Percentiles rank a stretch among this genome's conserved stretches.
These are phyloP conservation scores for Neurospora sp. DNA, from an alignment of 2,329 filamentous ascomycete species.

Conservation along the genomic window DNA sequence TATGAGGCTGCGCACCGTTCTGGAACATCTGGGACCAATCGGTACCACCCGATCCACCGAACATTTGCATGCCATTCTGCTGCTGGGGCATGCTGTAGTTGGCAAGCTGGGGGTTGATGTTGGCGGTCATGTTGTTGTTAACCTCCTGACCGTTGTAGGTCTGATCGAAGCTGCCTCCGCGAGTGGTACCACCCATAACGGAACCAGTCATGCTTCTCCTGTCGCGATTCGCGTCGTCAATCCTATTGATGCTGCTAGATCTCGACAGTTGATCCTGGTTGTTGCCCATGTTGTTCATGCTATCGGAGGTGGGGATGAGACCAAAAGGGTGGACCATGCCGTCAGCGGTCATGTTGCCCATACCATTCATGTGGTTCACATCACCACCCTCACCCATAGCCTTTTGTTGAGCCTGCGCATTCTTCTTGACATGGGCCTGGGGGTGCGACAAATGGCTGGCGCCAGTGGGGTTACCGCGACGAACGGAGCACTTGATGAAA, in stretches of 20 bases:
- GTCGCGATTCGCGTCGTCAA: conserved; percentile 48
- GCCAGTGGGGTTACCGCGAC: conserved; percentile 89
- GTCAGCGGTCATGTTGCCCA: conserved; percentile 48
- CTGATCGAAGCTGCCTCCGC: conserved; percentile 36
- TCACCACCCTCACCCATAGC: conserved; percentile 42
- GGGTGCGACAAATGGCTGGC: conserved; percentile 91
- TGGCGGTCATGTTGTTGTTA: conserved; percentile 50
- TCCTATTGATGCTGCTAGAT: conserved; percentile 49
- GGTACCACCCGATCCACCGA: conserved; percentile 49
- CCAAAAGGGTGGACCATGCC: conserved; percentile 41
- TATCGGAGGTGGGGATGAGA: conserved; percentile 40
- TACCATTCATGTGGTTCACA: conserved; percentile 51
- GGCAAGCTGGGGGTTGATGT: conserved; percentile 51
- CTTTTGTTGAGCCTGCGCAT: conserved; percentile 48
- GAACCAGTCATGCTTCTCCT: conserved; percentile 46
- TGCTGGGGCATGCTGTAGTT: conserved; percentile 54
- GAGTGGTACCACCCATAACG: conserved; percentile 38
- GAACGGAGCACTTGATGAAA: conserved; percentile 97
- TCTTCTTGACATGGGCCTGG: conserved; percentile 79
- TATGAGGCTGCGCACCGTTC: conserved; percentile 52
- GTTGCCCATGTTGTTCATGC: conserved; percentile 49
- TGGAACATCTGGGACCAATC: conserved; percentile 76
- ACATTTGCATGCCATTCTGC: conserved; percentile 57
- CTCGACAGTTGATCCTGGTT: conserved; percentile 54
- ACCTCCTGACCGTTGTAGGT: conserved; percentile 48